A percentile compares a stretch with the other conserved stretches of the same genome.
phyloP scores from a whole-genome alignment of 129 eudicot species.

The Deinandra increscens region DNA sequence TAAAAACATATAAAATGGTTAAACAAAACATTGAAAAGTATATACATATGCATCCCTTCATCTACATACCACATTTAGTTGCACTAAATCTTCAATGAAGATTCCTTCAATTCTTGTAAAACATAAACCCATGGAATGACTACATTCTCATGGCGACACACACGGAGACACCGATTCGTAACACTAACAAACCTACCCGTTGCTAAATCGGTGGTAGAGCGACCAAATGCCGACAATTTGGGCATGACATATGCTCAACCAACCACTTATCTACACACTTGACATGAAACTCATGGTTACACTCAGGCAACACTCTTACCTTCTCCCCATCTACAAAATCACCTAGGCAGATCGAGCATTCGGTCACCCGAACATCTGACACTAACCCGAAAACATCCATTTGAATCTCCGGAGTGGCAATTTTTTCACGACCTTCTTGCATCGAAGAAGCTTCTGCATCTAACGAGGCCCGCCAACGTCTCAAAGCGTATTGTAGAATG shows the following conservation, averaged over 20 bases:
- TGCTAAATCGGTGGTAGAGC: background rate
- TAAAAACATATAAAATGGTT: no score
- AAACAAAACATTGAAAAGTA: no score
- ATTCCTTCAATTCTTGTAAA: background rate
- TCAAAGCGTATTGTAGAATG: conserved; percentile 36
- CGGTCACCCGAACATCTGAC: conserved; percentile 8
- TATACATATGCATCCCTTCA: background rate
- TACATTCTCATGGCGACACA: no score
- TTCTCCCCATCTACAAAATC: conserved; percentile 49
- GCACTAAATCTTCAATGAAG: background rate
- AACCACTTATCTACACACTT: conserved; percentile 53
- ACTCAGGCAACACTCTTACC: conserved; percentile 39
- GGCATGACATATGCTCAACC: conserved; percentile 46
- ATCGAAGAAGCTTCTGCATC: conserved; percentile 23
- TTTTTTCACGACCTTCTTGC: conserved; percentile 34
- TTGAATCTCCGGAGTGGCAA: conserved; percentile 28
- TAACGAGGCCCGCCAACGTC: conserved; percentile 26
- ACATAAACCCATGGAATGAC: no score
- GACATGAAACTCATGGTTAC: conserved; percentile 50
- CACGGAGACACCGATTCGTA: no score
- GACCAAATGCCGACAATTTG: conserved; percentile 42
- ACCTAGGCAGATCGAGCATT: conserved; percentile 50
- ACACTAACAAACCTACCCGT: no score
- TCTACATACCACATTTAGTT: background rate
- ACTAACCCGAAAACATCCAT: conserved; percentile 23